phyloP scores from a whole-genome alignment of 495 filamentous ascomycete genomes.

The Podospora bellae-mahoneyi region DNA sequence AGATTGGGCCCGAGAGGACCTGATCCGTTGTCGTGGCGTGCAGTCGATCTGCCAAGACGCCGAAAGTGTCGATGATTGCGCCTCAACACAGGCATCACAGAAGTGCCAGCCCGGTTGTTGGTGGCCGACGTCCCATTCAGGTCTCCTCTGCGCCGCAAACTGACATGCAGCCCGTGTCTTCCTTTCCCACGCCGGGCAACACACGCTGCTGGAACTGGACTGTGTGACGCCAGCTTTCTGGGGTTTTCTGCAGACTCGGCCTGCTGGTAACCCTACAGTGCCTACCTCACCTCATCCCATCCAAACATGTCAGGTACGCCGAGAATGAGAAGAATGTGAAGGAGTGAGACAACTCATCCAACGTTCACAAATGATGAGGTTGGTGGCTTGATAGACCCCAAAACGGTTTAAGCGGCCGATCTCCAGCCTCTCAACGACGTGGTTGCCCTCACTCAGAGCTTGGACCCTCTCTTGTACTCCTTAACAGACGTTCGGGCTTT shows the following conservation, averaged over 20 bases:
- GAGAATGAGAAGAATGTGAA: background rate
- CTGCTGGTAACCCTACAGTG: no score
- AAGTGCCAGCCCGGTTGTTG: background rate
- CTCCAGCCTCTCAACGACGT: background rate
- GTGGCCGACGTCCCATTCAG: background rate
- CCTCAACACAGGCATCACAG: background rate
- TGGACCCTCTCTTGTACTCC: slow-evolving; percentile 1
- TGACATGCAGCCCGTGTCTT: background rate
- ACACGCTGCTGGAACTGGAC: background rate
- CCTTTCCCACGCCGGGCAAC: background rate
- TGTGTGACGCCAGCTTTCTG: background rate
- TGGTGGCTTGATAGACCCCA: slow-evolving; percentile 15
- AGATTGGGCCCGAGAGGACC: background rate
- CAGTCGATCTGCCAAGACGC: background rate
- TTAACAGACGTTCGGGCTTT: slow-evolving; percentile 13
- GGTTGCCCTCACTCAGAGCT: background rate
- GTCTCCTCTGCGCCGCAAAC: background rate
- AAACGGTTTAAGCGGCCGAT: slow-evolving; percentile 12
- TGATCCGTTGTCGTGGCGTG: background rate
- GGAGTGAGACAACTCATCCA: background rate
- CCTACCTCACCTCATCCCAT: no score
- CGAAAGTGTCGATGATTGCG: background rate
- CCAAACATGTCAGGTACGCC: background rate
- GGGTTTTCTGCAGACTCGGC: background rate
- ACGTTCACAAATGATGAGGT: slow-evolving; percentile 7